A percentile compares a stretch with the other conserved stretches of the same genome.
phyloP scores from a whole-genome alignment of 2,329 filamentous ascomycete genomes.

The Aplosporella prunicola region DNA sequence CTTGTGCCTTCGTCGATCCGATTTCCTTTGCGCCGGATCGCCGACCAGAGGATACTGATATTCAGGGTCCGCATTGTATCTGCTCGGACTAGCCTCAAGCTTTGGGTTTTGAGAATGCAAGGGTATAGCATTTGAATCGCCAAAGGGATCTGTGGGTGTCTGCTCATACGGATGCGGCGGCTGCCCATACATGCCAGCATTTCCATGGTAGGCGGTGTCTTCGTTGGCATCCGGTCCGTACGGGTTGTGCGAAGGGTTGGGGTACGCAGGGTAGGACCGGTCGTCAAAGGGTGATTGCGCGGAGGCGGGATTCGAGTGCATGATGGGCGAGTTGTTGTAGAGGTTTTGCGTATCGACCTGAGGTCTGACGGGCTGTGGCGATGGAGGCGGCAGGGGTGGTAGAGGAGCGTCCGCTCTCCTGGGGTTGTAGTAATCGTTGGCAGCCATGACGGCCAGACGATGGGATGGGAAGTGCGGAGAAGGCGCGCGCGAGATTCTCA shows the following conservation, averaged over 20 bases:
- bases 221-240: conserved; percentile 44
- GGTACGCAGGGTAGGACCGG: conserved; percentile 51
- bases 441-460: conserved; percentile 29
- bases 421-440: conserved; percentile 52
- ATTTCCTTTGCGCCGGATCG: conserved; percentile 14
- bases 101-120: conserved; percentile 31
- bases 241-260: conserved; percentile 39
- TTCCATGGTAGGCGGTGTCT: conserved; percentile 52
- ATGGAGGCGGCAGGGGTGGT: conserved; percentile 20
- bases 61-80: conserved; percentile 33
- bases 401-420: conserved; percentile 35
- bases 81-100: conserved; percentile 27
- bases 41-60: conserved; percentile 21
- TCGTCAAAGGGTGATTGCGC: conserved; percentile 62
- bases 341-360: conserved; percentile 24
- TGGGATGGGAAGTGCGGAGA: neutral
- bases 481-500: neutral
- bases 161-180: conserved; percentile 41
- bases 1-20: conserved; percentile 17
- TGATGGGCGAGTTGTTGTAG: conserved; percentile 12
- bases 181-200: conserved; percentile 19
- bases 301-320: conserved; percentile 28
- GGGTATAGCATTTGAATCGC: conserved; percentile 41
- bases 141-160: conserved; percentile 43
- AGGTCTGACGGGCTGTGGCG: conserved; percentile 24